These are phyloP conservation scores for Mychonastes homosphaera DNA, from an alignment of 139 green algal species.

Conservation along the genomic window DNA sequence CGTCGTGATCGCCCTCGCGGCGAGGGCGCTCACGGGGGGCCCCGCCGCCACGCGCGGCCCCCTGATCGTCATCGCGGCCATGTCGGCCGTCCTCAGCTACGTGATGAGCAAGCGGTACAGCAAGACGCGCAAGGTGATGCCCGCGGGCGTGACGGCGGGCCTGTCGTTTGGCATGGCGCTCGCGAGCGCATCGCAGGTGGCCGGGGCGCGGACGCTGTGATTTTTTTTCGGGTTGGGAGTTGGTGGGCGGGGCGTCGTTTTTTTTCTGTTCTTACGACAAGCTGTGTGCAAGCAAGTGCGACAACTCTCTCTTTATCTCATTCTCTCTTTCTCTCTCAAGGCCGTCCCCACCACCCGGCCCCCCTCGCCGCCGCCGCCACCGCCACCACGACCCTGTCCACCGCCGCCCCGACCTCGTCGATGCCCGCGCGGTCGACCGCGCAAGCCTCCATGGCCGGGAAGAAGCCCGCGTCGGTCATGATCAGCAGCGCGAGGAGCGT, in stretches of 20 bases:
- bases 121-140: slow-evolving; percentile 15
- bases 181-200: no score
- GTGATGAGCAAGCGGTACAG: slow-evolving; percentile 16
- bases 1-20: slow-evolving; percentile 6
- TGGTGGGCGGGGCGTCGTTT: no score
- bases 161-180: slow-evolving; percentile 5
- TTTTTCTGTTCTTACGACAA: no score
- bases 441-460: slow-evolving; percentile 3
- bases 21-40: slow-evolving; percentile 3
- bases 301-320: no score
- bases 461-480: slow-evolving; percentile 9
- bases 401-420: background rate
- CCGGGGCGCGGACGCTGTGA: no score
- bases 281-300: no score
- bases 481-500: slow-evolving; percentile 1
- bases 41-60: slow-evolving; percentile 3
- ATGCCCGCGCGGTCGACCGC: background rate
- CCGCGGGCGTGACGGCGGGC: slow-evolving; percentile 8
- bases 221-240: no score
- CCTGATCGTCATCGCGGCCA: slow-evolving; percentile 7
- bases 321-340: no score
- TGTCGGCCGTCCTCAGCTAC: slow-evolving; percentile 6
- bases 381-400: no score
- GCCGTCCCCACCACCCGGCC: no score
- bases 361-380: no score